Base-by-base conservation (phyloP, 768 basidiomycete species). In the Serendipita indica region DNA sequence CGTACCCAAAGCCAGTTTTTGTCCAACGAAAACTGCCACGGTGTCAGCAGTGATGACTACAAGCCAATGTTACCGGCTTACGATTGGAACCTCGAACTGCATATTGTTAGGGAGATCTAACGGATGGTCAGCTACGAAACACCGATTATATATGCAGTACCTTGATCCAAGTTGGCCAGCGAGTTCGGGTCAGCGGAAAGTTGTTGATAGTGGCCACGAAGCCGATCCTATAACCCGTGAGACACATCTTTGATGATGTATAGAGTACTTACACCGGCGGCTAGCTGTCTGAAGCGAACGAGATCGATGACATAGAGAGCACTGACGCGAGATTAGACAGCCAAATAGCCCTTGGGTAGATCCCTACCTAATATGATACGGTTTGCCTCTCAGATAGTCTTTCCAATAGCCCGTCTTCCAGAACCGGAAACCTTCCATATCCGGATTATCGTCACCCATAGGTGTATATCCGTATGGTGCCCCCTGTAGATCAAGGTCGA, bases 351-450 rank as follows among this genome's bases (percentile, higher is more conserved):
- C 27, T n/a, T 10, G 20, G 3, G 14, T 39, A 14, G 41, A 12
- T 13, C 63, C 77, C 25, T 62, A 89, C 89, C 89, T 92, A 70
- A 99, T 99, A 66, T 98, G 96, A 72, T 99, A 98, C 10, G 90
- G 87, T 58, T 74, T 73, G 0, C 88, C 93, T 45, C 77, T 73
- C 58, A 98, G 72, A 66, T 88, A 89, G 22, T 97, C 85, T 63
- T 79, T 82, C 96, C 94, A 92, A 65, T 92, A 93, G 0, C 92
- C 96, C 0, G 83, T 86, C 72, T 98, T 97, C 96, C 96, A 99
- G 74, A 99, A 99, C 28, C 96, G 76, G 74, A 92, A 99, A 0
- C 93, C 92, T 68, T 98, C 96, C 85, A 97, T 96, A 32, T 93
- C 96, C 22, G 73, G 70, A 62, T 94, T 88, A 65, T 94, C 89